These are phyloP conservation scores for Aspergillus japonicus DNA, from an alignment of 2,329 filamentous ascomycete genomes.

Conservation along the genomic window DNA sequence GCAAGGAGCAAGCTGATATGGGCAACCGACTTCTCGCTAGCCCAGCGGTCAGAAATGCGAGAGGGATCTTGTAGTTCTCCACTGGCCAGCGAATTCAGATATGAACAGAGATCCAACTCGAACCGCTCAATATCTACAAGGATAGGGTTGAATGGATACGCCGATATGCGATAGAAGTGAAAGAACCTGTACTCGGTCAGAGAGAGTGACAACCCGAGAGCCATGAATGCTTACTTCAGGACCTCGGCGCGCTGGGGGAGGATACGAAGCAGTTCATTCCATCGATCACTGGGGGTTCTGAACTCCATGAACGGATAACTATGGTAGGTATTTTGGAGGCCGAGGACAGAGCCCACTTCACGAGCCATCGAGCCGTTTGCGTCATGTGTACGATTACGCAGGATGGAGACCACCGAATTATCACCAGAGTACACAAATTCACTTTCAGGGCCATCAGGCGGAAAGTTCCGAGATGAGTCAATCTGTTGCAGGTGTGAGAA, in stretches of 20 bases:
- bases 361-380: slow-evolving; percentile 27
- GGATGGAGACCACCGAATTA: slow-evolving; percentile 32
- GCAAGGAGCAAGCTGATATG: slow-evolving; percentile 32
- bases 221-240: slow-evolving; percentile 22
- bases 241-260: slow-evolving; percentile 27
- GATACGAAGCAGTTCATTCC: slow-evolving; percentile 25
- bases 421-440: slow-evolving; percentile 32
- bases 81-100: slow-evolving; percentile 26
- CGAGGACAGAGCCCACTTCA: slow-evolving; percentile 31
- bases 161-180: slow-evolving; percentile 29
- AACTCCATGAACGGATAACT: slow-evolving; percentile 33
- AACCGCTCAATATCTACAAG: slow-evolving; percentile 31
- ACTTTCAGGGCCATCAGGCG: slow-evolving; percentile 1
- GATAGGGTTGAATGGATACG: slow-evolving; percentile 34
- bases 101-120: slow-evolving; percentile 30
- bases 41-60: slow-evolving; percentile 25
- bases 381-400: slow-evolving; percentile 28
- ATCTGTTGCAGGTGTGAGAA: background rate
- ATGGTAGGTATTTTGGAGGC: slow-evolving; percentile 31
- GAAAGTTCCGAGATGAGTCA: background rate
- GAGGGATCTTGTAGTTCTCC: slow-evolving; percentile 23
- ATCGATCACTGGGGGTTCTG: slow-evolving; percentile 26
- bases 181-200: slow-evolving; percentile 25
- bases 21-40: slow-evolving; percentile 26
- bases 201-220: too few species aligned